A percentile compares a stretch with the other conserved stretches of the same genome.
Conservation (phyloP, 2,329 filamentous ascomycete species). For the Bipolaris gigantea region DNA sequence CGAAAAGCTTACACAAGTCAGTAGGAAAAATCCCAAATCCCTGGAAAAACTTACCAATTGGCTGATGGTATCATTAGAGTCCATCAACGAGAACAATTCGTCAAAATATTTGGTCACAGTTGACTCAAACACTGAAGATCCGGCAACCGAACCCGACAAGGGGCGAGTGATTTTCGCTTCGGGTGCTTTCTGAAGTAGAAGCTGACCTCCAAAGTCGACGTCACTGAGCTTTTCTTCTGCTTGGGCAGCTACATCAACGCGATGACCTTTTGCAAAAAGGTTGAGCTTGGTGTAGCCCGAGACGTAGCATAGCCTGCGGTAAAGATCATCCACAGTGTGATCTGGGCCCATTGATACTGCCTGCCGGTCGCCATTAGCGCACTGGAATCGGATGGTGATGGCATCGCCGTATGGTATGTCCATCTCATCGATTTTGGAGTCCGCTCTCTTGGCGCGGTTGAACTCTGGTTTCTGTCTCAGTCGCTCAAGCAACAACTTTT, state of each 20-base stretch:
- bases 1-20: conserved; percentile 35
- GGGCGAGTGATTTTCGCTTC: conserved; percentile 32
- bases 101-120: conserved; percentile 82
- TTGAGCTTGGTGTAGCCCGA: conserved; percentile 78
- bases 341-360: conserved; percentile 67
- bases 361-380: conserved; percentile 60
- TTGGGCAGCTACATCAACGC: conserved; percentile 63
- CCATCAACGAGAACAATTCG: conserved; percentile 79
- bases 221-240: conserved; percentile 65
- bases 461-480: conserved; percentile 40
- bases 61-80: conserved; percentile 62
- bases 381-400: conserved; percentile 72
- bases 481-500: conserved; percentile 35
- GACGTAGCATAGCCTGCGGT: conserved; percentile 65
- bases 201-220: conserved; percentile 27
- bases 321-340: conserved; percentile 71
- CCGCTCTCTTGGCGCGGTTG: conserved; percentile 33
- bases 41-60: conserved; percentile 23
- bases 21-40: background rate
- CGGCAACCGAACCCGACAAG: conserved; percentile 16
- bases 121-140: conserved; percentile 64
- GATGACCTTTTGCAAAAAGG: conserved; percentile 69
- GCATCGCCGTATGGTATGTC: conserved; percentile 63
- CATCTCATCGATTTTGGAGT: conserved; percentile 47
- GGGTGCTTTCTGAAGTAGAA: conserved; percentile 38